Percentiles rank a stretch among this genome's conserved stretches.
Evolutionary conservation across 2,329 filamentous ascomycete species (phyloP).

Genomic region (Xylaria sp.): DNA sequence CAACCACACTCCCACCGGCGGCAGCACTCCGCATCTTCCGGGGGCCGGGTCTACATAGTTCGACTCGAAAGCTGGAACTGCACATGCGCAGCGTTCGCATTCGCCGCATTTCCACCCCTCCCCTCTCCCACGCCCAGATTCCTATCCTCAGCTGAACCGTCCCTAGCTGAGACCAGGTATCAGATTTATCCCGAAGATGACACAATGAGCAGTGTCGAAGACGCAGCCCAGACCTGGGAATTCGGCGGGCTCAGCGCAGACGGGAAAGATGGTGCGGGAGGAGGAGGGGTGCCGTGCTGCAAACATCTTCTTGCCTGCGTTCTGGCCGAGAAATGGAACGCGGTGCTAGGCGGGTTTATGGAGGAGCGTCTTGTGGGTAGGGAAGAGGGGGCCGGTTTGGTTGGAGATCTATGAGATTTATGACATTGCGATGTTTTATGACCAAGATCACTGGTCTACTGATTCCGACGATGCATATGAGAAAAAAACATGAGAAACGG

Average conservation of each 20-base stretch:
- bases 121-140: background rate
- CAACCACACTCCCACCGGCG: conserved; percentile 48
- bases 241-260: conserved; percentile 51
- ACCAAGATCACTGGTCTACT: background rate
- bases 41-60: conserved; percentile 69
- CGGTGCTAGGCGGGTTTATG: conserved; percentile 66
- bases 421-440: background rate
- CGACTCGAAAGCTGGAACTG: conserved; percentile 84
- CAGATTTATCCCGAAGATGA: conserved; percentile 10
- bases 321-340: conserved; percentile 72
- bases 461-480: background rate
- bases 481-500: background rate
- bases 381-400: conserved; percentile 79
- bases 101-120: conserved; percentile 69
- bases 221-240: conserved; percentile 39
- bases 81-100: conserved; percentile 84
- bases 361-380: conserved; percentile 63
- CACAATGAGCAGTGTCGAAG: conserved; percentile 19
- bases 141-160: background rate
- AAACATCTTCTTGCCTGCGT: conserved; percentile 91
- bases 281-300: conserved; percentile 68
- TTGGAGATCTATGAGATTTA: conserved; percentile 54
- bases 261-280: conserved; percentile 43
- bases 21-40: conserved; percentile 31
- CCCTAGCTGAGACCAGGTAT: conserved; percentile 13